Conservation (phyloP, 345 rosid genomes). For the Ricinus communis region DNA sequence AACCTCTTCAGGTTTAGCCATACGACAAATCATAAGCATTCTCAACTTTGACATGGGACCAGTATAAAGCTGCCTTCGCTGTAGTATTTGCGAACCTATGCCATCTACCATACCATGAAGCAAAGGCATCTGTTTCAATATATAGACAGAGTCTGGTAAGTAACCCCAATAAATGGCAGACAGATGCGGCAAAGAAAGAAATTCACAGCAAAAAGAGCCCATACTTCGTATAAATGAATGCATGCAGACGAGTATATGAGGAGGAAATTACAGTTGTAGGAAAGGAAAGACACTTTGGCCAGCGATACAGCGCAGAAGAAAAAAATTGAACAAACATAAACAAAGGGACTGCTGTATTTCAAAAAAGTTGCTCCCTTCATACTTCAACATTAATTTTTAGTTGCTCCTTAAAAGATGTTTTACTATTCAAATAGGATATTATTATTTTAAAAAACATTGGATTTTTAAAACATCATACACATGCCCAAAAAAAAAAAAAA, state of each 20-base stretch:
- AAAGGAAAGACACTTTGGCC: neutral
- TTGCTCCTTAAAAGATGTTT: no score
- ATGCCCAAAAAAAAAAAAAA: no score
- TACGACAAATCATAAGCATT: conserved; percentile 93
- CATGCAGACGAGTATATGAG: neutral
- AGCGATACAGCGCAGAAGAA: neutral
- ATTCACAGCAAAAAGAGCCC: neutral
- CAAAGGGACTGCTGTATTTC: neutral
- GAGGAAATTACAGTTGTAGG: neutral
- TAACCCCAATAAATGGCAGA: conserved; percentile 12
- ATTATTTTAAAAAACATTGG: no score
- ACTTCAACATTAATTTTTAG: no score
- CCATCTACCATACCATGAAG: conserved; percentile 84
- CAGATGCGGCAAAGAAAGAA: neutral
- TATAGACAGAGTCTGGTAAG: conserved; percentile 18
- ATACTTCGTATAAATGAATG: neutral
- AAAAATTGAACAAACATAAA: neutral
- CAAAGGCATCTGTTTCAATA: conserved; percentile 60
- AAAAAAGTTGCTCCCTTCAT: no score
- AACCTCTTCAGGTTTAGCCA: conserved; percentile 99
- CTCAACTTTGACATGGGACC: conserved; percentile 86
- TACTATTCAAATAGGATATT: no score
- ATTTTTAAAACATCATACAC: no score
- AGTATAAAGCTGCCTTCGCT: conserved; percentile 87
- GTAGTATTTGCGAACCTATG: conserved; percentile 69